A percentile compares a stretch with the other conserved stretches of the same genome.
Evolutionary conservation across 148 eudicot genomes (phyloP).

Genomic region (Cornus suecica): DNA sequence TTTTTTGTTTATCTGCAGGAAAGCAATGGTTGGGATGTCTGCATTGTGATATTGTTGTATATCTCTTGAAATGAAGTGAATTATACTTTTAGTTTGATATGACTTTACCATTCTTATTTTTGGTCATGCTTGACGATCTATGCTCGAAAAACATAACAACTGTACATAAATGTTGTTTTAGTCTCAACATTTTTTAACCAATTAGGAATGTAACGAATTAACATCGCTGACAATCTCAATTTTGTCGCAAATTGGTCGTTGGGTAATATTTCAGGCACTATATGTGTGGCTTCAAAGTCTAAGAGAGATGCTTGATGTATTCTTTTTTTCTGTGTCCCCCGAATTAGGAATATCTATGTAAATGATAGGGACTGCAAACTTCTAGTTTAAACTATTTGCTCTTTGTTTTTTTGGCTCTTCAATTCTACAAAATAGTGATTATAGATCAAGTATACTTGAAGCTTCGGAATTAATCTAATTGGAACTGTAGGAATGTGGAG

Average conservation of each 20-base stretch:
- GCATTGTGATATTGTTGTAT: background rate
- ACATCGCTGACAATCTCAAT: too few relatives aligned
- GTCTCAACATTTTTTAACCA: background rate
- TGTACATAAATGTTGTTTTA: background rate
- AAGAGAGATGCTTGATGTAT: background rate
- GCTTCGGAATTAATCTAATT: slow-evolving; percentile 4
- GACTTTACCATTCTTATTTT: background rate
- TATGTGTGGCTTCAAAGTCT: slow-evolving; percentile 5
- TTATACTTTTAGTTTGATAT: background rate
- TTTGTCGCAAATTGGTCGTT: background rate
- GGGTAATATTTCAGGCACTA: slow-evolving; percentile 7
- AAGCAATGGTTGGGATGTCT: slow-evolving; percentile 3
- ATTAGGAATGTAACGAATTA: background rate
- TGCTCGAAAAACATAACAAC: background rate
- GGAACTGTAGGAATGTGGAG: background rate
- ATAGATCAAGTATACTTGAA: slow-evolving; percentile 1
- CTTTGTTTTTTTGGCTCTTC: background rate
- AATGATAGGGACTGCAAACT: background rate
- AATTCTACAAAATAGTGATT: background rate
- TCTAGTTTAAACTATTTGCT: background rate
- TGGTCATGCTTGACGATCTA: background rate
- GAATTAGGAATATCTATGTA: background rate
- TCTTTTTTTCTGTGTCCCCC: background rate
- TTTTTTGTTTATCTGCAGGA: background rate
- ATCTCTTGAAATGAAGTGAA: background rate